Percentiles rank a stretch among this genome's conserved stretches.
Conservation (phyloP, 306 rosid species). For the Geum urbanum region DNA sequence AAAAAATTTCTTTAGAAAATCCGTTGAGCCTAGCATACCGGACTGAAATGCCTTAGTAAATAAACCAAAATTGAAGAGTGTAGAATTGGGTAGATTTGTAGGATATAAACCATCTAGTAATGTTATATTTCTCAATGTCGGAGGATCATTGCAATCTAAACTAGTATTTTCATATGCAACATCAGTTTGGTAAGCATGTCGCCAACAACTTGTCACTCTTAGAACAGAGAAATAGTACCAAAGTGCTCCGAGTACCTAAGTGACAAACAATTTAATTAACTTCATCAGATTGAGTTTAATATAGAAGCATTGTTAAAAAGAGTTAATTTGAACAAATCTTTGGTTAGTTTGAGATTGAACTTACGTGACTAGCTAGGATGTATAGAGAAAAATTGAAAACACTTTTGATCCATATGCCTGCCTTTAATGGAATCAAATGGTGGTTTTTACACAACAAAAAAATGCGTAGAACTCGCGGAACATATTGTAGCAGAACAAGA, state of each 20-base stretch:
- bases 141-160: neutral
- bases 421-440: too few relatives aligned
- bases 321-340: too few relatives aligned
- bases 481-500: too few relatives aligned
- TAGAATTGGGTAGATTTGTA: neutral
- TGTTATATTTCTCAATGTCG: neutral
- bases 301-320: too few relatives aligned
- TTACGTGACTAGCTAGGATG: too few relatives aligned
- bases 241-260: constrained; percentile 25
- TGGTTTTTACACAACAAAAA: too few relatives aligned
- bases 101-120: neutral
- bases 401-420: too few relatives aligned
- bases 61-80: neutral
- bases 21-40: neutral
- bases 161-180: neutral
- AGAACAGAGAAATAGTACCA: constrained; percentile 27
- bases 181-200: neutral
- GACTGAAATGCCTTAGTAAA: neutral
- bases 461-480: too few relatives aligned
- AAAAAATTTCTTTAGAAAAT: neutral
- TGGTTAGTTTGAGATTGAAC: too few relatives aligned
- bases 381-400: too few relatives aligned
- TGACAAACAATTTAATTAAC: too few relatives aligned
- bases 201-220: neutral
- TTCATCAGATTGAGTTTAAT: too few relatives aligned